Evolutionary conservation across 306 rosid genomes (phyloP).

Genomic region (Dryas drummondii): DNA sequence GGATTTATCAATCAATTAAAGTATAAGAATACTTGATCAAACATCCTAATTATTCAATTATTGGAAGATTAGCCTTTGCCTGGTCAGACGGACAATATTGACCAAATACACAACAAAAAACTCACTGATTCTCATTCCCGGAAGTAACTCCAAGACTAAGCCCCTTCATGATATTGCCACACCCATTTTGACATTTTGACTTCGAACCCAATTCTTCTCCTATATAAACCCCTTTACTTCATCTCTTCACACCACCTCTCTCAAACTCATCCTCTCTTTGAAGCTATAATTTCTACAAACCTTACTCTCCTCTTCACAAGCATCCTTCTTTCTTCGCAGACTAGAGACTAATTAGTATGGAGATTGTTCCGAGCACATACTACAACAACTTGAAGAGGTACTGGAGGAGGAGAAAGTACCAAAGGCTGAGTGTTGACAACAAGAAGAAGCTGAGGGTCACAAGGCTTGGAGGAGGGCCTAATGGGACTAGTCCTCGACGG

Average conservation of each 20-base stretch:
- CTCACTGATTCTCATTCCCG: constrained; percentile 1
- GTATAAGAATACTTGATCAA: not conserved
- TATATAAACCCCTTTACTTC: constrained; percentile 3
- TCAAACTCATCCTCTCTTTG: not conserved
- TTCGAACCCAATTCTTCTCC: not conserved
- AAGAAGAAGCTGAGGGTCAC: constrained; percentile 30
- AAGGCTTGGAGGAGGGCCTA: constrained; percentile 9
- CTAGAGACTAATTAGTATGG: constrained; percentile 21
- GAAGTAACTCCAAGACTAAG: constrained; percentile 4
- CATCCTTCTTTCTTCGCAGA: not conserved
- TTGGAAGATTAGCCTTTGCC: not conserved
- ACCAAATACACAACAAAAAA: not conserved
- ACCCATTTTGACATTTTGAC: not conserved
- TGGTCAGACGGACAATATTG: constrained; percentile 11
- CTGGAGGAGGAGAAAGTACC: constrained; percentile 43
- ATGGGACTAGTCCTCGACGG: not conserved
- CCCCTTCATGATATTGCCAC: not conserved
- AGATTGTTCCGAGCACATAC: constrained; percentile 15
- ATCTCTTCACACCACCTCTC: not conserved
- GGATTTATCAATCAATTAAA: not conserved
- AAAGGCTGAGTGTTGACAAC: constrained; percentile 24
- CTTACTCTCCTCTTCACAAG: too few species aligned
- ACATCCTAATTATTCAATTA: not conserved
- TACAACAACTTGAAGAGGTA: constrained; percentile 35
- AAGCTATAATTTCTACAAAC: not conserved